Base-by-base conservation (phyloP, 2,329 filamentous ascomycete species). In the Ophiocordyceps unilateralis region DNA sequence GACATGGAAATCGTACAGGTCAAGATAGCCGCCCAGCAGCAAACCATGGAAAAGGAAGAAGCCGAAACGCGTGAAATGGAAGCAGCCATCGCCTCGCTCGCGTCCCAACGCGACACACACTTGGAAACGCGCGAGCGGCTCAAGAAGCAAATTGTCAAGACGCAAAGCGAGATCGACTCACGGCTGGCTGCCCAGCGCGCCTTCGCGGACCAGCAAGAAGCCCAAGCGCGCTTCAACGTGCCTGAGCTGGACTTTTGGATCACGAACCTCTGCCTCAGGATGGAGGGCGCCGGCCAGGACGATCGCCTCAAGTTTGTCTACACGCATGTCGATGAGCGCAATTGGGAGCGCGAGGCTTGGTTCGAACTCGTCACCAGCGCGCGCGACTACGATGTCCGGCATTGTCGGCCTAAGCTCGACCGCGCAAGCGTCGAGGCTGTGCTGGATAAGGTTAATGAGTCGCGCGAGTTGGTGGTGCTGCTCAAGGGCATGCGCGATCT, bases 191-290 rank as follows among this genome's bases (percentile, higher is more conserved):
- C 81, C 12, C 83, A 87, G 62, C 69, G 77, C 42, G 74, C 75
- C 48, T 78, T 84, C 57, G 78, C 83, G 40, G 72, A 76, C 48
- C 78, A 85, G 51, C 69, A 93, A 32, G 85, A 93, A 53, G 74
- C 81, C 2, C 89, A 96, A 64, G 76, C 83, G 43, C 76, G 86
- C 28, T 83, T 89, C 62, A 96, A 98, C 61, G 75, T 84, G 38
- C 91, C 91, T 0, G 91, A 98, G 65, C 71, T 98, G 39, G 83
- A 88, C 51, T 96, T 96, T 58, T 98, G 91, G 91, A 83, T 93
- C 58, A 82, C 81, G 43, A 91, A 89, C 57, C 67, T 98, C 46
- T 88, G 89, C 45, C 61, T 96, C 57, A 71, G 82, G 47, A 93
- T 98, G 55, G 89, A 96, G 57, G 89, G 89, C 2, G 83, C 84